Conservation (phyloP, 2,329 filamentous ascomycete species). For the Neofusicoccum laricinum region DNA sequence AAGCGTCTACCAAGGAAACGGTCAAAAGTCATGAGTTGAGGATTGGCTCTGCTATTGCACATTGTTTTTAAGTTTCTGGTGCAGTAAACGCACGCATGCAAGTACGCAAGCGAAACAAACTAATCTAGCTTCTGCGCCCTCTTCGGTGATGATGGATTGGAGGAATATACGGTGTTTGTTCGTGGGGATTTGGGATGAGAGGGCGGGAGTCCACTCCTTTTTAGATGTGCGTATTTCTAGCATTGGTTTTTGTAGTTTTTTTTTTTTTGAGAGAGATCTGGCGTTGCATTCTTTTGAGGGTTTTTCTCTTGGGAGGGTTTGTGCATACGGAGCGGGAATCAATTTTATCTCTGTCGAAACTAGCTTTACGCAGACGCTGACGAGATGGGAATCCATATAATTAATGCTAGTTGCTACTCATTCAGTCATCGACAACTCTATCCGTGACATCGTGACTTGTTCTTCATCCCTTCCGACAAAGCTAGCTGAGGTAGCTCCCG, state of each 20-base stretch:
- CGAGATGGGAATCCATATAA: not conserved
- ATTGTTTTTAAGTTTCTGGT: no score
- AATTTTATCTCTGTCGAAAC: not conserved
- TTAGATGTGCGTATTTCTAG: not conserved
- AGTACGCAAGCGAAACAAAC: not conserved
- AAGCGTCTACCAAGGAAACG: not conserved
- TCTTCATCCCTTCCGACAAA: no score
- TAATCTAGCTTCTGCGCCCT: not conserved
- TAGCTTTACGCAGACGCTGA: not conserved
- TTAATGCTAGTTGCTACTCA: not conserved
- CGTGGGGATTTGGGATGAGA: not conserved
- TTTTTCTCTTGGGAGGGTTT: not conserved
- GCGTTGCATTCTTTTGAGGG: not conserved
- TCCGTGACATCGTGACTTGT: no score
- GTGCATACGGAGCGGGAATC: not conserved
- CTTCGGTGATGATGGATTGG: not conserved
- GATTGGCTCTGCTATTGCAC: not conserved
- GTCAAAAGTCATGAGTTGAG: constrained; percentile 5
- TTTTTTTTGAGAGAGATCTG: not conserved
- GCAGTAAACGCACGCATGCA: not conserved
- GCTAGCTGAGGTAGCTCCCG: no score
- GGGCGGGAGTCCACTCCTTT: not conserved
- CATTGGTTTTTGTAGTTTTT: not conserved
- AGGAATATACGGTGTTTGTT: not conserved
- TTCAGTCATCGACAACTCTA: not conserved